phyloP scores from a whole-genome alignment of 768 basidiomycete genomes.

The Trametes coccinea region DNA sequence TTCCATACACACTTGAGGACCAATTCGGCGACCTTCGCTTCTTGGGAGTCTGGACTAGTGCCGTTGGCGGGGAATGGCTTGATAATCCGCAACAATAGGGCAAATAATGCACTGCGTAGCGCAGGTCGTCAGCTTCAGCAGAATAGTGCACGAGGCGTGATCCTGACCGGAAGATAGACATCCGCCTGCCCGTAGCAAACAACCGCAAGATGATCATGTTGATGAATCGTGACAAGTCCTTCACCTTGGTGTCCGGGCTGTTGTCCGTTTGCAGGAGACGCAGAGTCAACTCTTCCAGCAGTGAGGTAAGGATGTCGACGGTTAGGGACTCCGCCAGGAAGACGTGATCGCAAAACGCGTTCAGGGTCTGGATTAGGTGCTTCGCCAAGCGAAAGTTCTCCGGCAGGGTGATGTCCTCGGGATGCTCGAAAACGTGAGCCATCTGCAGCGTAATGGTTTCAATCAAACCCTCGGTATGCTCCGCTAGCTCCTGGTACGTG shows the following conservation, averaged over 20 bases:
- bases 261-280: constrained; percentile 94
- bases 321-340: constrained; percentile 86
- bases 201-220: constrained; percentile 97
- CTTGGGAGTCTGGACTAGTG: constrained; percentile 72
- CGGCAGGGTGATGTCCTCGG: constrained; percentile 67
- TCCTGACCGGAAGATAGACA: constrained; percentile 86
- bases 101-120: constrained; percentile 66
- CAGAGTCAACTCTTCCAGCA: constrained; percentile 90
- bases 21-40: constrained; percentile 87
- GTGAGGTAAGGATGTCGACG: constrained; percentile 76
- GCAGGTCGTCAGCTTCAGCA: neutral
- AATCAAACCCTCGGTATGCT: constrained; percentile 80
- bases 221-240: constrained; percentile 93
- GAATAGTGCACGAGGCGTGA: neutral
- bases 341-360: constrained; percentile 90
- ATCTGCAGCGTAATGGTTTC: constrained; percentile 91
- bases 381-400: constrained; percentile 94
- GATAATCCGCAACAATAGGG: constrained; percentile 77
- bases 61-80: constrained; percentile 81
- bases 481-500: constrained; percentile 75
- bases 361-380: constrained; percentile 94
- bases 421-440: constrained; percentile 87
- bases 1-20: constrained; percentile 99
- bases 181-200: constrained; percentile 87
- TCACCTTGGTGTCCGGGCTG: constrained; percentile 76